Evolutionary conservation across 352 stramenopile species (phyloP), one percentile per base, ranked within the genome.

Genomic region (Phytophthora tubulina): DNA sequence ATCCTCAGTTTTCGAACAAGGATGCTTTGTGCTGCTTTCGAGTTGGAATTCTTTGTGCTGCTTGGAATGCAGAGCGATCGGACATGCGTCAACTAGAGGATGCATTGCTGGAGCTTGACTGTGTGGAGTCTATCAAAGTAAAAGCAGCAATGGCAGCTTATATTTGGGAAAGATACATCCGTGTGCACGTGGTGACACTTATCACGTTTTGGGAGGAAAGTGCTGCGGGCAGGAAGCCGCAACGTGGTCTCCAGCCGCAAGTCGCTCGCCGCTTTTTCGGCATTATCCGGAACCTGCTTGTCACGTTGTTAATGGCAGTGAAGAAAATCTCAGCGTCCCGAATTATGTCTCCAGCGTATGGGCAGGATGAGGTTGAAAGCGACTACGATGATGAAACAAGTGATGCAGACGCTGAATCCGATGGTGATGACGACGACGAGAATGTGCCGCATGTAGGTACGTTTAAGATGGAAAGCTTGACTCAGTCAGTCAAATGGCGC

Each of bases 41-140:
- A 35, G 84, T 85, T 11, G 78, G 61, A 30, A 57, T 91, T 21
- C 72, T 96, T 2, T 95, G 86, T 57, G 71, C 85, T 6, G 86
- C 87, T 30, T 96, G 89, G 89, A 96, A 95, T 58, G 77, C 85
- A 4, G 86, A 94, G 52, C 85, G 89, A 59, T 92, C 89, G 0
- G 82, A 94, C 31, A 95, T 96, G 89, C 84, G 86, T n/a, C 87
- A 95, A 48, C 73, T 96, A 10, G 86, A 93, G 46, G 83, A 93
- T 63, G 89, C 89, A 2, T 62, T 95, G 44, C 65, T 78, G 9
- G 87, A 95, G 57, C 64, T 94, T 4, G 83, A 93, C 36, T 77
- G 75, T 31, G 46, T 94, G 17, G 58, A 53, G 6, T 70, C 72
- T 11, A 58, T 67, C 21, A 67, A 72, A 44, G 45, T 93, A 17